Conservation (phyloP, 1,284 basidiomycete species). For the Sanguinoderma infundibulare region DNA sequence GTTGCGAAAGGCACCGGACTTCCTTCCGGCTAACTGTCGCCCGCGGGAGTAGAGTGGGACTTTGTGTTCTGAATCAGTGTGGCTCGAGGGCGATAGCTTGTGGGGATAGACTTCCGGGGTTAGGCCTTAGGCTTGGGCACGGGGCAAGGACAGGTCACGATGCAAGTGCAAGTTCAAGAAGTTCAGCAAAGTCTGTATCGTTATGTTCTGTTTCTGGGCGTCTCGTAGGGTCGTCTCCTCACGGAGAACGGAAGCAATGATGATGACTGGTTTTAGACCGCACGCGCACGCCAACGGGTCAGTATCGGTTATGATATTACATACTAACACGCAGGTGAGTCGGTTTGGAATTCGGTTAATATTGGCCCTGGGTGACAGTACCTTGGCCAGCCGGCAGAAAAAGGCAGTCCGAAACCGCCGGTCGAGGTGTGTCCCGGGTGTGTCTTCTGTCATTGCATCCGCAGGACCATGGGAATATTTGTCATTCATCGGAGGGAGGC, state of each 20-base stretch:
- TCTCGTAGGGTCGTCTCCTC: background rate
- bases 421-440: no score
- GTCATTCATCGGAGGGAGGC: no score
- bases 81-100: background rate
- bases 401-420: no score
- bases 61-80: background rate
- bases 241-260: no score
- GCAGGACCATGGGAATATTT: no score
- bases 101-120: background rate
- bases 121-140: background rate
- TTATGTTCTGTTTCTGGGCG: conserved; percentile 2
- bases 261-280: background rate
- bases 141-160: background rate
- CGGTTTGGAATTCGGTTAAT: no score
- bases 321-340: no score
- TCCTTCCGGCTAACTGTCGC: conserved; percentile 22
- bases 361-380: no score
- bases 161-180: background rate
- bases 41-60: conserved; percentile 5
- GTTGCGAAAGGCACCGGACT: conserved; percentile 28
- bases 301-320: no score
- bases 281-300: background rate
- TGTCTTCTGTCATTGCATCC: no score
- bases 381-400: no score
- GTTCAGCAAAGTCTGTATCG: conserved; percentile 2